Conservation (phyloP, 2,329 filamentous ascomycete species). For the Clarireedia monteithiana region DNA sequence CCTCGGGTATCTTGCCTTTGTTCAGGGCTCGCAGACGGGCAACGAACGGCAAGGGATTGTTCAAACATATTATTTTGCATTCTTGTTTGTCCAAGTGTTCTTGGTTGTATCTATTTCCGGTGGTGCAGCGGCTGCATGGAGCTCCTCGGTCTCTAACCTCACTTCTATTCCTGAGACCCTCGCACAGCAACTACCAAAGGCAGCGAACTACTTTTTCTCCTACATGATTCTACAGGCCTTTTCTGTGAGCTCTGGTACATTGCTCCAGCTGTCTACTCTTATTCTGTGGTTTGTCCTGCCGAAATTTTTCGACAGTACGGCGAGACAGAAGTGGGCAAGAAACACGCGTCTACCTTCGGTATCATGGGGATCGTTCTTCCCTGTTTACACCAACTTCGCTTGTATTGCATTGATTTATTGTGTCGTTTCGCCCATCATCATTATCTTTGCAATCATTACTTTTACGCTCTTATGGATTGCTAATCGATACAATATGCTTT, state of each 20-base stretch:
- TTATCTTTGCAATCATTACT: conserved; percentile 87
- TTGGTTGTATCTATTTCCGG: conserved; percentile 82
- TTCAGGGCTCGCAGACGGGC: conserved; percentile 77
- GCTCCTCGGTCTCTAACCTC: conserved; percentile 43
- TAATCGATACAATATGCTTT: conserved; percentile 94
- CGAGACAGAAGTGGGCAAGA: conserved; percentile 72
- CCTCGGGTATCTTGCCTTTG: conserved; percentile 61
- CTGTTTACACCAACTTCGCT: conserved; percentile 92
- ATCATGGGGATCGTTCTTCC: conserved; percentile 90
- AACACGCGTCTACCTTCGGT: conserved; percentile 73
- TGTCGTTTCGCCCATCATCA: conserved; percentile 81
- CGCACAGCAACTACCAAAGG: conserved; percentile 72
- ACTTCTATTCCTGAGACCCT: conserved; percentile 62
- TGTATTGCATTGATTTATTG: conserved; percentile 88
- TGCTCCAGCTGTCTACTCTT: conserved; percentile 76
- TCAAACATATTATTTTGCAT: conserved; percentile 86
- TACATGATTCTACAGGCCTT: conserved; percentile 96
- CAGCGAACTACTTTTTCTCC: conserved; percentile 95
- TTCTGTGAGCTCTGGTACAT: conserved; percentile 79
- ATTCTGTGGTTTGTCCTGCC: conserved; percentile 75
- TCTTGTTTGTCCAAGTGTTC: conserved; percentile 92
- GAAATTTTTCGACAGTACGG: conserved; percentile 75
- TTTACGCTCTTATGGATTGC: conserved; percentile 90
- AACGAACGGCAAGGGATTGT: conserved; percentile 74
- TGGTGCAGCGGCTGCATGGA: conserved; percentile 57